These are phyloP conservation scores for Meira miltonrushii DNA, from an alignment of 1,284 basidiomycete species.

Conservation along the genomic window DNA sequence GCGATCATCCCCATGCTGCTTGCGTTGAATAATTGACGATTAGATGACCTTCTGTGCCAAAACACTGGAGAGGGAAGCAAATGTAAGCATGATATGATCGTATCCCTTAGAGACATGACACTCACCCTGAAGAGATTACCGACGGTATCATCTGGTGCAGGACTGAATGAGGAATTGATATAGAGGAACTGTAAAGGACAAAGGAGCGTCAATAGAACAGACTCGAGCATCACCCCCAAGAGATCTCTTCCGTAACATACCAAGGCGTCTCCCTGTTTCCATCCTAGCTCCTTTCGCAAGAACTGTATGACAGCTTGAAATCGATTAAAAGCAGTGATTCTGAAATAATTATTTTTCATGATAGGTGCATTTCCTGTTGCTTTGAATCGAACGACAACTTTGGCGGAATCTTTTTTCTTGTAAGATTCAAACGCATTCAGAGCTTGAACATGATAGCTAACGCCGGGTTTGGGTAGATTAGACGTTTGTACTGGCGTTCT, in stretches of 20 bases:
- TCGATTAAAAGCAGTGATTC: slow-evolving; percentile 87
- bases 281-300: slow-evolving; percentile 77
- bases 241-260: slow-evolving; percentile 57
- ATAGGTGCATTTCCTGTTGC: slow-evolving; percentile 97
- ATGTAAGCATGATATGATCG: not conserved
- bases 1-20: slow-evolving; percentile 43
- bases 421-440: slow-evolving; percentile 41
- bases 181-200: slow-evolving; percentile 75
- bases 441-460: slow-evolving; percentile 9
- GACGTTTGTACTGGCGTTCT: not conserved
- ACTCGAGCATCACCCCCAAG: not conserved
- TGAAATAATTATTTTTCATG: slow-evolving; percentile 93
- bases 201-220: slow-evolving; percentile 2
- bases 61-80: slow-evolving; percentile 24
- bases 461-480: not conserved
- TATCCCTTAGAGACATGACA: not conserved
- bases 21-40: slow-evolving; percentile 50
- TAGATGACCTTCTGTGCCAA: slow-evolving; percentile 45
- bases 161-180: slow-evolving; percentile 94
- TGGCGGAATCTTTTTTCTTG: slow-evolving; percentile 43
- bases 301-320: slow-evolving; percentile 96
- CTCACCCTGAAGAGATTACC: slow-evolving; percentile 66
- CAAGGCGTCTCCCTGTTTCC: slow-evolving; percentile 80
- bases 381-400: slow-evolving; percentile 95
- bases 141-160: slow-evolving; percentile 85